phyloP scores from a whole-genome alignment of 1,284 basidiomycete genomes.

The Trametes polyzona region DNA sequence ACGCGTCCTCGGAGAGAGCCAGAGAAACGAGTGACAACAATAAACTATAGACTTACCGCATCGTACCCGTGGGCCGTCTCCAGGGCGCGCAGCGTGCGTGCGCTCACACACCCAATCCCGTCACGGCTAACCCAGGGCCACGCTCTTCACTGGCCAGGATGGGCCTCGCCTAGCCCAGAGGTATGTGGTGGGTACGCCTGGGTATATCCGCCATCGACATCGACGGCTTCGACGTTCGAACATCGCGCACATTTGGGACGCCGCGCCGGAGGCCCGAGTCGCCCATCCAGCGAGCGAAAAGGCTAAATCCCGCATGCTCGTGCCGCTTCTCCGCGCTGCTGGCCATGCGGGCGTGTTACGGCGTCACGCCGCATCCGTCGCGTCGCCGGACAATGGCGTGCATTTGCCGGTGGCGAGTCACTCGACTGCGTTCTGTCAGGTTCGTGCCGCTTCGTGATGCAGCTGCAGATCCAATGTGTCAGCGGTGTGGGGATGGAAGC shows the following conservation, averaged over 20 bases:
- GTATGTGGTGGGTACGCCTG: no score
- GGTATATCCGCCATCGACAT: no score
- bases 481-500: no score
- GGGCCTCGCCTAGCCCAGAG: not conserved
- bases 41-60: not conserved
- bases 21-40: not conserved
- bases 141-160: no score
- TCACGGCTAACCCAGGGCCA: no score
- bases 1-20: not conserved
- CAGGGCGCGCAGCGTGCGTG: not conserved
- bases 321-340: slow-evolving; percentile 3
- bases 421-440: no score
- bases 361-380: not conserved
- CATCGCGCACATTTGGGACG: no score
- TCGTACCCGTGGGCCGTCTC: not conserved
- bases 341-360: not conserved
- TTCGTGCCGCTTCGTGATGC: no score
- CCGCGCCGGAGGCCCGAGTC: no score
- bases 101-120: not conserved
- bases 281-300: slow-evolving; percentile 1
- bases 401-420: no score
- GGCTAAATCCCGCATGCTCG: slow-evolving; percentile 14
- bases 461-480: no score
- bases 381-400: not conserved
- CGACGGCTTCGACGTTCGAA: no score